phyloP scores from a whole-genome alignment of 2,329 filamentous ascomycete genomes.

The Aspergillus intermedius region DNA sequence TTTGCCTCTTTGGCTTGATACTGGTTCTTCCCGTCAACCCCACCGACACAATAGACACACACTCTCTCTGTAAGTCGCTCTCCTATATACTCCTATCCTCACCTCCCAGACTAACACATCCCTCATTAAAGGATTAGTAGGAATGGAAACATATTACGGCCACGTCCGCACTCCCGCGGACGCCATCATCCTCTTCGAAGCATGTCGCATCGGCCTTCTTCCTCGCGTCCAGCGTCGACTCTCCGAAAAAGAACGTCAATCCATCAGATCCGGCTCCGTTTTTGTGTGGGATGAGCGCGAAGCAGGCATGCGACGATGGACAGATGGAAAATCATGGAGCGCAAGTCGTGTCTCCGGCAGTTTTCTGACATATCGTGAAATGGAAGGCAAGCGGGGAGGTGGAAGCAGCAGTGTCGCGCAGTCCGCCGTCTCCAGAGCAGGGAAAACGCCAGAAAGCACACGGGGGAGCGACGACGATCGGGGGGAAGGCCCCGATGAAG shows the following conservation, averaged over 20 bases:
- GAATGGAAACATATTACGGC: slow-evolving; percentile 95
- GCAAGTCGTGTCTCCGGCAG: slow-evolving; percentile 95
- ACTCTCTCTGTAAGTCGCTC: too few species aligned
- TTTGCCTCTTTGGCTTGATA: slow-evolving; percentile 9
- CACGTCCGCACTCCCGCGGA: slow-evolving; percentile 92
- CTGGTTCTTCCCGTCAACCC: slow-evolving; percentile 4
- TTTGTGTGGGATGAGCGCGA: slow-evolving; percentile 99
- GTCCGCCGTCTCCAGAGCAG: slow-evolving; percentile 50
- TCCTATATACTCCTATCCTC: too few species aligned
- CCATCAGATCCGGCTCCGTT: slow-evolving; percentile 91
- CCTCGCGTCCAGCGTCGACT: slow-evolving; percentile 87
- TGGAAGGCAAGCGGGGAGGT: slow-evolving; percentile 95
- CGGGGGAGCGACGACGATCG: slow-evolving; percentile 78
- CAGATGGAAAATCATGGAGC: slow-evolving; percentile 98
- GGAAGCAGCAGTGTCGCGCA: slow-evolving; percentile 64
- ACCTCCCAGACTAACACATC: too few species aligned
- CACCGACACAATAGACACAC: too few species aligned
- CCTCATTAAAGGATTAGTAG: slow-evolving; percentile 13
- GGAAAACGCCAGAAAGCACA: slow-evolving; percentile 77
- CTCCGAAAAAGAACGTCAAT: slow-evolving; percentile 94
- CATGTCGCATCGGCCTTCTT: slow-evolving; percentile 79
- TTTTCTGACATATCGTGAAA: slow-evolving; percentile 94
- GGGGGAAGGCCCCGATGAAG: slow-evolving; percentile 60
- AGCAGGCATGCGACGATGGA: slow-evolving; percentile 97
- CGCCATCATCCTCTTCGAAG: slow-evolving; percentile 97